Conservation (phyloP, 306 rosid species). For the Trifolium subterraneum region DNA sequence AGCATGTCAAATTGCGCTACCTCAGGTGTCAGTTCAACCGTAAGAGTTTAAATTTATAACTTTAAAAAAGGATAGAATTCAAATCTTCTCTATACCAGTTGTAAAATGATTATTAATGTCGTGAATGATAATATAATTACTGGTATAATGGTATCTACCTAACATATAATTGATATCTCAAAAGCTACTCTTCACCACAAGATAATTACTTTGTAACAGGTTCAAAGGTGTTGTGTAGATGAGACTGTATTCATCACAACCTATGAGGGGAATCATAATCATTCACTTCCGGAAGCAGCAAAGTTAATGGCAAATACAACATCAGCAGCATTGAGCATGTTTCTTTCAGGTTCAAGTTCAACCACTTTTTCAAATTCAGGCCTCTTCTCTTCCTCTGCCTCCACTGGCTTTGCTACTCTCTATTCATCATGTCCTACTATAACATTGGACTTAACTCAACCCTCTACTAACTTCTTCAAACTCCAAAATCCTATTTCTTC, state of each 20-base stretch:
- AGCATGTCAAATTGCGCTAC: too few species aligned
- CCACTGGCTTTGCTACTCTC: not conserved
- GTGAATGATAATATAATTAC: too few species aligned
- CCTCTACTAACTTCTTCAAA: slow-evolving; percentile 7
- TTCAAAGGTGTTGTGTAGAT: slow-evolving; percentile 54
- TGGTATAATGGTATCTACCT: too few species aligned
- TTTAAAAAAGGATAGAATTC: too few species aligned
- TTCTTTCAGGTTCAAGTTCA: slow-evolving; percentile 50
- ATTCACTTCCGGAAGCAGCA: slow-evolving; percentile 49
- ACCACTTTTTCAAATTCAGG: slow-evolving; percentile 7
- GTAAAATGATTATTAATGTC: too few species aligned
- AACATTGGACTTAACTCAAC: slow-evolving; percentile 51
- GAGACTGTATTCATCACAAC: slow-evolving; percentile 40
- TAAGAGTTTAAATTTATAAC: too few species aligned
- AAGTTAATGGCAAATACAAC: slow-evolving; percentile 46
- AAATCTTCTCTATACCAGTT: too few species aligned
- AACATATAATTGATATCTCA: too few species aligned
- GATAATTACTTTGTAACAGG: slow-evolving; percentile 22
- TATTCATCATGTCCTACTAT: slow-evolving; percentile 43
- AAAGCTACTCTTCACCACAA: too few species aligned
- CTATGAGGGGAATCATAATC: slow-evolving; percentile 54
- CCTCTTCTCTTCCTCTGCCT: slow-evolving; percentile 22
- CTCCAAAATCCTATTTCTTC: slow-evolving; percentile 32
- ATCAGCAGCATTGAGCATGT: slow-evolving; percentile 55
- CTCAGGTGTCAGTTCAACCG: too few species aligned